Base-by-base conservation (phyloP, 2,329 filamentous ascomycete species). In the Aspergillus sp. region DNA sequence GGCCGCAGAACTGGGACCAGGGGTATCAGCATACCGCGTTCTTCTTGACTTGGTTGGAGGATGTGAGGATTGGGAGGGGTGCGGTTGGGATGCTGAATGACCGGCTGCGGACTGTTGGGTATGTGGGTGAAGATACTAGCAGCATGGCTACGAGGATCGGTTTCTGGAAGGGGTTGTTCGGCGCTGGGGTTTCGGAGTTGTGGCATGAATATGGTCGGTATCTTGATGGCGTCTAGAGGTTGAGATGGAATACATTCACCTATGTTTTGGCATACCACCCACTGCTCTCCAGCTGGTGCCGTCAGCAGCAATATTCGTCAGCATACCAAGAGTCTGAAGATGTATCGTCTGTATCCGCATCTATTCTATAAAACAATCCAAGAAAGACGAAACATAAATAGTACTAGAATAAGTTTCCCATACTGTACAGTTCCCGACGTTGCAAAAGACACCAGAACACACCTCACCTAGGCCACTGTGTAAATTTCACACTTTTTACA, bases 11-110 rank as follows among this genome's bases (percentile, higher is more conserved):
- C n/a, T 95, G 88, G 88, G 86, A 94, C 57, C 74, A 71, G 24
- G 88, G 88, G 0, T 96, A 96, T 60, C 81, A 95, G 64, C 75
- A 82, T 44, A 96, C 89, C 5, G 91, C 80, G 1, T 96, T 85
- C 57, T 96, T 96, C 48, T 62, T 96, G 31, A 79, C 91, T 34
- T 94, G 85, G 64, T 63, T 96, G 29, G 88, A 95, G 61, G 57
- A 65, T 22, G 69, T 60, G 83, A 91, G 58, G 66, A 79, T 40
- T 71, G 82, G 59, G 61, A 74, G 32, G 48, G 58, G 32, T 75
- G 91, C 56, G 82, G 82, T 86, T 63, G 71, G 4, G 67, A 71
- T 42, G 50, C 19, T 63, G 28, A 63, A 63, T 51, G 59, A 63
- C 44, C 49, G 52, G 15, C 39, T 63, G 26, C 36, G 55, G 24